phyloP scores from a whole-genome alignment of 306 rosid genomes.

The Malus fusca region DNA sequence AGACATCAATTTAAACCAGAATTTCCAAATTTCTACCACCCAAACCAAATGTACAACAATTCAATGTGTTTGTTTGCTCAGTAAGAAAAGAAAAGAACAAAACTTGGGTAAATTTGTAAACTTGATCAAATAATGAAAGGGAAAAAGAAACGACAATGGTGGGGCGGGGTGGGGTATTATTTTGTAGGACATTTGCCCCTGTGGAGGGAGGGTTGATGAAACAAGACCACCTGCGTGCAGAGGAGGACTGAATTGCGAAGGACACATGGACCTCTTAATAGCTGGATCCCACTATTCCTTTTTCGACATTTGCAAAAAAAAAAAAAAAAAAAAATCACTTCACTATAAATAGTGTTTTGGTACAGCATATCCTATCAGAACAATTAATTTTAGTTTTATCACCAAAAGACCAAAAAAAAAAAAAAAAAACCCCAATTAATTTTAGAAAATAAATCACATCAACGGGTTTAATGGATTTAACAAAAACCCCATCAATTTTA shows the following conservation, averaged over 20 bases:
- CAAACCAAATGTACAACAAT: neutral
- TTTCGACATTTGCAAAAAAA: neutral
- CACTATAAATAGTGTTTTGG: neutral
- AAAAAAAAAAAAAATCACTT: neutral
- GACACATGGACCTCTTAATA: constrained; percentile 3
- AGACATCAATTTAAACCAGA: neutral
- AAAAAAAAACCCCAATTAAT: too few relatives aligned
- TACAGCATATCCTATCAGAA: too few relatives aligned
- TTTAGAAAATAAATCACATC: neutral
- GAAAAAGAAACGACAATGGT: constrained; percentile 3
- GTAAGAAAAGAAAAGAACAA: neutral
- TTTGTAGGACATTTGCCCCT: neutral
- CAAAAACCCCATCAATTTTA: too few relatives aligned
- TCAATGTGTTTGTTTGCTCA: neutral
- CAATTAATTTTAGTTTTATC: too few relatives aligned
- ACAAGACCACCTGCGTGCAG: constrained; percentile 6
- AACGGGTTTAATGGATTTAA: too few relatives aligned
- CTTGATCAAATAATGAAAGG: neutral
- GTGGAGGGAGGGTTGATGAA: constrained; percentile 4
- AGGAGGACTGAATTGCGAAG: constrained; percentile 13
- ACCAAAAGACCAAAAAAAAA: neutral
- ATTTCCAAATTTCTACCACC: neutral
- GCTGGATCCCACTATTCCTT: constrained; percentile 15
- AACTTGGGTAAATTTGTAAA: neutral
- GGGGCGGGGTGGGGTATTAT: neutral